Evolutionary conservation across 495 filamentous ascomycete species (phyloP).

Genomic region (Aspergillus baeticus): DNA sequence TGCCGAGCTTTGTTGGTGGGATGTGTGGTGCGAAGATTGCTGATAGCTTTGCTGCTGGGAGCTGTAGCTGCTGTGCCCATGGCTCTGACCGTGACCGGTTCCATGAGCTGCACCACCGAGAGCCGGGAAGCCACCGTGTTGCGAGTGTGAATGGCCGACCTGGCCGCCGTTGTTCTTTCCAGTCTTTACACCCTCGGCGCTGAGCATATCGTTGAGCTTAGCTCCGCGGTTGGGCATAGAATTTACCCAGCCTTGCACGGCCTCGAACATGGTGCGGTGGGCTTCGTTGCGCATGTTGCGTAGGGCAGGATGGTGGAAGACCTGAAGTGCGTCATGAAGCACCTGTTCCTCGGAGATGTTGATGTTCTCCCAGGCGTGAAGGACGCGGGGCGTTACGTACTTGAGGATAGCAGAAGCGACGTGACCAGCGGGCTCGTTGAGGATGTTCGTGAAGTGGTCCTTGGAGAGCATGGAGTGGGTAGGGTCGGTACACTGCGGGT

Average conservation of each 20-base stretch:
- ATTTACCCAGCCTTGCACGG: slow-evolving; percentile 74
- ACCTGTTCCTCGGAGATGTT: slow-evolving; percentile 77
- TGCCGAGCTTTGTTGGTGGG: slow-evolving; percentile 23
- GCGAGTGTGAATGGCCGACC: slow-evolving; percentile 33
- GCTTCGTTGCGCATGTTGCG: slow-evolving; percentile 70
- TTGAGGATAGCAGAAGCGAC: slow-evolving; percentile 76
- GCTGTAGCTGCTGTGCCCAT: slow-evolving; percentile 10
- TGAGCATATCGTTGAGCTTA: slow-evolving; percentile 65
- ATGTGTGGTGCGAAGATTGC: neutral
- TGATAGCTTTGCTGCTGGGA: slow-evolving; percentile 18
- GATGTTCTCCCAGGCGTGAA: slow-evolving; percentile 89
- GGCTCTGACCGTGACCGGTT: neutral
- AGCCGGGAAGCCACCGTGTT: slow-evolving; percentile 17
- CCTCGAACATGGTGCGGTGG: slow-evolving; percentile 82
- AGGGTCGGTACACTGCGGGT: slow-evolving; percentile 81
- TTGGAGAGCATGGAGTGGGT: slow-evolving; percentile 95
- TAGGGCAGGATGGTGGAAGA: slow-evolving; percentile 87
- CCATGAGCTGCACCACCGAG: slow-evolving; percentile 3
- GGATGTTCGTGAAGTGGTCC: slow-evolving; percentile 91
- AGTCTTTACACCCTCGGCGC: slow-evolving; percentile 73
- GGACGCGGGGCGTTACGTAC: slow-evolving; percentile 80
- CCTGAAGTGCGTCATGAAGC: slow-evolving; percentile 67
- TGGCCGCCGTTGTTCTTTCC: slow-evolving; percentile 69
- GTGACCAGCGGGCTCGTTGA: slow-evolving; percentile 84
- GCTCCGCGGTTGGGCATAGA: slow-evolving; percentile 60